Base-by-base conservation (phyloP, 805 yeast genomes). In the Yamadazyma kitorensis region DNA sequence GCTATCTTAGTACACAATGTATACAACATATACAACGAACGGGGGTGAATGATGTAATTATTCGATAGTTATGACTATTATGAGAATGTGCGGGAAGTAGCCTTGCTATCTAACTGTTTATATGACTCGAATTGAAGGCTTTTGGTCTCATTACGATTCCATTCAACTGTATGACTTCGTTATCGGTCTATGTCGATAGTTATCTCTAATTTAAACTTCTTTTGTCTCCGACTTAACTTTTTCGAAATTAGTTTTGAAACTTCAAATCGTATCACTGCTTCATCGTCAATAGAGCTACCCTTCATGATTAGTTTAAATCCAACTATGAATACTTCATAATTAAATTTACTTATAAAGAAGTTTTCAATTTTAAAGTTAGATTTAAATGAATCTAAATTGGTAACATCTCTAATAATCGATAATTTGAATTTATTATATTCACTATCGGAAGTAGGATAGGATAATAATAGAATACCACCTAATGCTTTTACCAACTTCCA, bases 281-380 rank as follows among this genome's bases (percentile, higher is more conserved):
- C 91, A 29, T 82, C 88, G 36, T 82, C 86, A 41, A 76, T 76
- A 4, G 83, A 74, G 1, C 81, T 84, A n/a, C 89, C 89, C 29
- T 61, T 56, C 82, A 84, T 78, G 14, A 54, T 56, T 3, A 84
- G 44, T 36, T 64, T 70, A 12, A 81, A 41, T 3, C 86, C 70
- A 2, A 80, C 74, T 16, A 84, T 68, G 45, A 70, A 77, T 4
- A 81, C 58, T 39, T 70, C 72, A 50, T 78, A 76, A 51, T 80
- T 83, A 24, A 82, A 80, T 44, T 81, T 78, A 3, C 83, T 70
- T 5, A 84, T 59, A 32, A 74, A 61, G 6, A 83, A 63, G 47
- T 53, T 64, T 10, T 70, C 64, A 11, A 83, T 51, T 5, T 52
- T 50, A 47, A 78, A 81, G 4, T 61, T 55, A 3, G 69, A 54